Evolutionary conservation across 257 asterid species (phyloP), one percentile per base, ranked within the genome.

Genomic region (Nicotiana benthamiana): DNA sequence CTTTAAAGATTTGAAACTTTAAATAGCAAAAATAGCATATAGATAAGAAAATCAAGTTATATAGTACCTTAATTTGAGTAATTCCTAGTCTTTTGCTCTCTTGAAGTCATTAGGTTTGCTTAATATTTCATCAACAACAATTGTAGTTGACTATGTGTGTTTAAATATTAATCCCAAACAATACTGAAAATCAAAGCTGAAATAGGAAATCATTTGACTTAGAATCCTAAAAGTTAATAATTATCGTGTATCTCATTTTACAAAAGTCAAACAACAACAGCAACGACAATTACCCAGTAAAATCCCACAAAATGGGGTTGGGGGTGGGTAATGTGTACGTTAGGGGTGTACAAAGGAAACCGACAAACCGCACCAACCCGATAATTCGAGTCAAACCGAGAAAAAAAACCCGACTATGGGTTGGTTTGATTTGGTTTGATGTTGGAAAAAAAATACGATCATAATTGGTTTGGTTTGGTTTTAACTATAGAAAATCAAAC

Each of bases 121-220:
- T 48, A 15, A 15, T 72, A 72, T 72, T 72, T 20, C 78, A 12
- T 72, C 26, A 72, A 46, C 15, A 43, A 46, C 24, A 48, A 48
- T 48, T 24, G 40, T 24, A 77, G 90, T 86, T 87, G 90, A 87
- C 91, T 79, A 43, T 7, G 24, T 6, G 34, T 54, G 10, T 75
- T 53, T 79, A 9, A 77, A 56, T 80, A 80, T 84, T 54, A 83
- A 84, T 74, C 81, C 74, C 63, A 81, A 81, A 75, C 85, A 83
- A 84, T 77, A 53, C 80, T 82, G 87, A 87, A 89, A 83, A 83
- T 70, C 87, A 89, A 80, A 80, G 80, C 81, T 75, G 57, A 61
- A 80, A 83, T 87, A 83, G 54, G 84, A 86, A 81, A 86, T 79
- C 83, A 85, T 88, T 90, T 88, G 89, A 90, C 88, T 70, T 67